phyloP scores from a whole-genome alignment of 202 grass and related monocot genomes.

The Cymbopogon flexuosus region DNA sequence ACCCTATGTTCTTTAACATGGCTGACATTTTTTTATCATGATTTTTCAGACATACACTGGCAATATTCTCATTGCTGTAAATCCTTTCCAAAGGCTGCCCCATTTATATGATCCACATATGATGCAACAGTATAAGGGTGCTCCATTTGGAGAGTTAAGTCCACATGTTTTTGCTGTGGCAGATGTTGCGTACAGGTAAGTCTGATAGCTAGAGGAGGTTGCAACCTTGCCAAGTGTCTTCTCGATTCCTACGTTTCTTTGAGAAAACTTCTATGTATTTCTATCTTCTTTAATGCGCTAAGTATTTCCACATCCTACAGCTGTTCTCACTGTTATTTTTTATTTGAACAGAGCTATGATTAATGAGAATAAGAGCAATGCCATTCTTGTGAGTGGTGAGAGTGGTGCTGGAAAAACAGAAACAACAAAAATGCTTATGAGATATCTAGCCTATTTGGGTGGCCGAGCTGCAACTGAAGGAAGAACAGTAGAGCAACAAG shows the following conservation, averaged over 20 bases:
- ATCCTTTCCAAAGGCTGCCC: conserved; percentile 87
- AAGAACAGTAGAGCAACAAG: conserved; percentile 91
- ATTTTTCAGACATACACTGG: conserved; percentile 79
- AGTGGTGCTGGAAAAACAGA: conserved; percentile 93
- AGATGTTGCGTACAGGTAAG: conserved; percentile 89
- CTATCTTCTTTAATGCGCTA: background rate
- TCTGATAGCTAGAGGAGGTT: background rate
- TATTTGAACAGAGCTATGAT: conserved; percentile 69
- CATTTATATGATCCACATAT: conserved; percentile 83
- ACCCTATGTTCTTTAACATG: conserved; percentile 1
- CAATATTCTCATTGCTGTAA: conserved; percentile 89
- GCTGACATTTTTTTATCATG: conserved; percentile 9
- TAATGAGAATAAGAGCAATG: conserved; percentile 79
- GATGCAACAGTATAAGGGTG: conserved; percentile 96
- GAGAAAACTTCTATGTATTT: background rate
- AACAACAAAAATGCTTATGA: conserved; percentile 98
- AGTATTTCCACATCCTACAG: background rate
- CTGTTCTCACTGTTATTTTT: conserved; percentile 27
- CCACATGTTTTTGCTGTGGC: conserved; percentile 95
- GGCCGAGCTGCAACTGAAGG: conserved; percentile 83
- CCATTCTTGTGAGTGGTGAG: conserved; percentile 93
- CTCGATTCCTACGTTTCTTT: background rate
- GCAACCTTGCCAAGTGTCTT: background rate
- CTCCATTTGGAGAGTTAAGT: conserved; percentile 87
- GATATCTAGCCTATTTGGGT: conserved; percentile 88